Percentiles rank a stretch among this genome's conserved stretches.
These are phyloP conservation scores for Pleoardoris graminearum DNA, from an alignment of 2,329 filamentous ascomycete species.

Conservation along the genomic window DNA sequence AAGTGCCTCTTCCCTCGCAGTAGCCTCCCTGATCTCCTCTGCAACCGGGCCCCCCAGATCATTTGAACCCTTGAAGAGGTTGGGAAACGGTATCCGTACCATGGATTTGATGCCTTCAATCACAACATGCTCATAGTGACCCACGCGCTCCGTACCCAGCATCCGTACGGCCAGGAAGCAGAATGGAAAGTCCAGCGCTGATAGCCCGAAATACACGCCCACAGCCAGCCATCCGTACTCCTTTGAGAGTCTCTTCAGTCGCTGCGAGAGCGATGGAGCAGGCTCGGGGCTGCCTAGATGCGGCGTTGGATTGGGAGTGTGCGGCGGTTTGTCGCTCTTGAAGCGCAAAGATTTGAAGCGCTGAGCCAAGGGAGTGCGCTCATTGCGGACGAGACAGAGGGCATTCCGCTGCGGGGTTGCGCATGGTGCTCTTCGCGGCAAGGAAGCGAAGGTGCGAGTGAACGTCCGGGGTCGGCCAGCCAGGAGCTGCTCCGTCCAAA, in stretches of 20 bases:
- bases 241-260: slow-evolving; percentile 79
- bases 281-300: slow-evolving; percentile 47
- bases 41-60: slow-evolving; percentile 49
- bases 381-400: slow-evolving; percentile 20
- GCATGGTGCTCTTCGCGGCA: slow-evolving; percentile 15
- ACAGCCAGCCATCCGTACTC: slow-evolving; percentile 95
- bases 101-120: slow-evolving; percentile 62
- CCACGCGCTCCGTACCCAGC: slow-evolving; percentile 84
- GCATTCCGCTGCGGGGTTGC: slow-evolving; percentile 20
- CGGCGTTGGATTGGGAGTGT: slow-evolving; percentile 44
- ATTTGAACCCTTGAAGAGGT: slow-evolving; percentile 55
- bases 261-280: slow-evolving; percentile 64
- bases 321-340: slow-evolving; percentile 40
- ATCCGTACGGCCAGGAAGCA: slow-evolving; percentile 86
- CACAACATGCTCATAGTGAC: slow-evolving; percentile 70
- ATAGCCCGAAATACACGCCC: slow-evolving; percentile 85
- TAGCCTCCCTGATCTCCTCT: slow-evolving; percentile 31
- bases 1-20: slow-evolving; percentile 34
- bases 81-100: slow-evolving; percentile 64
- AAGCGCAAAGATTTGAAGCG: slow-evolving; percentile 42
- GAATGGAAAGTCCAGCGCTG: slow-evolving; percentile 88
- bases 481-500: slow-evolving; percentile 31
- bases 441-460: slow-evolving; percentile 35
- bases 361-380: slow-evolving; percentile 27
- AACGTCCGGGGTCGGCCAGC: slow-evolving; percentile 19